Evolutionary conservation across 2,329 filamentous ascomycete species (phyloP).

Genomic region (Fusarium xylarioides): DNA sequence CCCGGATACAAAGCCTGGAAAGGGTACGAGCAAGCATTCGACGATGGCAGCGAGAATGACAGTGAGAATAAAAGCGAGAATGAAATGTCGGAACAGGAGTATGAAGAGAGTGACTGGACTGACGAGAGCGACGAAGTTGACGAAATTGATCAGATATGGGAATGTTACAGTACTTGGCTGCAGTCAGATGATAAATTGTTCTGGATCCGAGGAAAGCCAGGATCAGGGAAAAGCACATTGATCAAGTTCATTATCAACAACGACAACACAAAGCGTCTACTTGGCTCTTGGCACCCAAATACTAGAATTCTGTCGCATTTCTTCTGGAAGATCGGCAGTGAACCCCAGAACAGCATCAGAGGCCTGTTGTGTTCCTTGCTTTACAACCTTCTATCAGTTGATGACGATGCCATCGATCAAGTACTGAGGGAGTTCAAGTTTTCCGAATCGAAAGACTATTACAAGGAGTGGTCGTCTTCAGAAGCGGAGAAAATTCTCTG

Average conservation of each 20-base stretch:
- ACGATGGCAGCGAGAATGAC: accelerated
- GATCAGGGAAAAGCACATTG: background rate
- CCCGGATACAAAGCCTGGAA: background rate
- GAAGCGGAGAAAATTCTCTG: background rate
- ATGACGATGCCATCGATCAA: accelerated
- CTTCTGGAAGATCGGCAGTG: conserved; percentile 1
- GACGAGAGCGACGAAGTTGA: background rate
- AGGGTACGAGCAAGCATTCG: too few relatives aligned
- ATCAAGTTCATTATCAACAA: background rate
- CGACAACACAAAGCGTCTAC: accelerated
- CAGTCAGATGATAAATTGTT: accelerated
- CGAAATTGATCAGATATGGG: background rate
- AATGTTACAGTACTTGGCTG: accelerated
- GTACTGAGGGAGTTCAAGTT: accelerated
- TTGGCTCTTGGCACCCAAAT: accelerated
- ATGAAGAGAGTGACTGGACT: too few relatives aligned
- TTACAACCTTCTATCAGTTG: accelerated
- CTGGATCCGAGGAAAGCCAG: background rate
- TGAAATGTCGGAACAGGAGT: background rate
- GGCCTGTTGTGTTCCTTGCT: background rate
- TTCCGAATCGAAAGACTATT: background rate
- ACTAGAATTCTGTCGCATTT: background rate
- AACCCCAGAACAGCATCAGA: background rate
- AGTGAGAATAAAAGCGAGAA: background rate
- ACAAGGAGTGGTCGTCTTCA: background rate